A percentile compares a stretch with the other conserved stretches of the same genome.
Evolutionary conservation across 768 basidiomycete species (phyloP).

Genomic region (Strobilomyces echinocephalus): DNA sequence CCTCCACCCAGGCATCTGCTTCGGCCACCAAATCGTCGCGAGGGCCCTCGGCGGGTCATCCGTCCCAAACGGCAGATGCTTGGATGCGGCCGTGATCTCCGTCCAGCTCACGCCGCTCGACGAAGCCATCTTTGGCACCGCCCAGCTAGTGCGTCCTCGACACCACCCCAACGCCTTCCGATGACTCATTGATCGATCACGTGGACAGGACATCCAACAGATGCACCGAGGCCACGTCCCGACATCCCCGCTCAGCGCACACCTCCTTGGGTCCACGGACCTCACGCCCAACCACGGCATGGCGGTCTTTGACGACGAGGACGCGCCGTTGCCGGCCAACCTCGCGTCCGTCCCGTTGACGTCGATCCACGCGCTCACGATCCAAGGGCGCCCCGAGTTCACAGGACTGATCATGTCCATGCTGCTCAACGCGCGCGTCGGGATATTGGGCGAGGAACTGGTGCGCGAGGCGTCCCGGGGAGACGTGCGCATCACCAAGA

Average conservation of each 20-base stretch:
- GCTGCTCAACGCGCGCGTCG: conserved; percentile 51
- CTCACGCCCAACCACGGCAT: conserved; percentile 67
- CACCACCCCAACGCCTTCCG: too few species aligned
- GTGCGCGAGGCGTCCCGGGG: conserved; percentile 35
- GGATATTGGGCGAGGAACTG: conserved; percentile 41
- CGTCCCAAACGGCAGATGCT: conserved; percentile 58
- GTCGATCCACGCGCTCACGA: conserved; percentile 70
- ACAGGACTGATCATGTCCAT: conserved; percentile 51
- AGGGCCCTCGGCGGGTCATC: conserved; percentile 71
- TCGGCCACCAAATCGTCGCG: conserved; percentile 82
- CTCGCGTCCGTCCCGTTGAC: conserved; percentile 24
- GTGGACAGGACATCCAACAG: conserved; percentile 66
- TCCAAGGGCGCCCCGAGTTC: conserved; percentile 94
- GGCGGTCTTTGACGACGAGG: conserved; percentile 40
- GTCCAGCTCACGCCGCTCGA: conserved; percentile 66
- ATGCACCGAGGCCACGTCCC: conserved; percentile 92
- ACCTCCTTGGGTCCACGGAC: conserved; percentile 62
- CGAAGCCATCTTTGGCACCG: conserved; percentile 57
- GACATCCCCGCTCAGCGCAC: conserved; percentile 42
- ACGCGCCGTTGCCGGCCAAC: neutral
- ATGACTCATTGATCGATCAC: neutral
- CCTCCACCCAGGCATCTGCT: conserved; percentile 68
- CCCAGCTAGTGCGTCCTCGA: conserved; percentile 33
- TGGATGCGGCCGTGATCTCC: conserved; percentile 79
- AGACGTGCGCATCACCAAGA: conserved; percentile 19